Conservation (phyloP, 805 yeast genomes). For the Jamesozyma gamospora region DNA sequence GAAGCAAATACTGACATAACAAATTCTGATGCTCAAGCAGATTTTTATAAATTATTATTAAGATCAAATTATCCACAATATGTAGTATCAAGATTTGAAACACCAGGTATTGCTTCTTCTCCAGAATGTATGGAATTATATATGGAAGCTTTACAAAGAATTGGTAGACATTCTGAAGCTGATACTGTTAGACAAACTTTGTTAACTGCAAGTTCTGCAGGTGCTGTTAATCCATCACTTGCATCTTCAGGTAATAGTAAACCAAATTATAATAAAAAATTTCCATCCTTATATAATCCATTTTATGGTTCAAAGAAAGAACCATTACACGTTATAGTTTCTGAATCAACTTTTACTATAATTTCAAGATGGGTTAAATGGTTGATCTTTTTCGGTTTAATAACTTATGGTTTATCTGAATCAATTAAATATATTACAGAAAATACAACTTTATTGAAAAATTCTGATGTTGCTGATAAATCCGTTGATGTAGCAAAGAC, state of each 20-base stretch:
- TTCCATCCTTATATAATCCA: conserved; percentile 27
- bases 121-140: conserved; percentile 72
- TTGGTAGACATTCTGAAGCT: conserved; percentile 73
- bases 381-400: conserved; percentile 69
- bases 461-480: conserved; percentile 62
- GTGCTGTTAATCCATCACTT: conserved; percentile 25
- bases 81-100: conserved; percentile 88
- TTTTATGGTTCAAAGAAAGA: conserved; percentile 55
- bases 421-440: conserved; percentile 75
- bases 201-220: conserved; percentile 30
- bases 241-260: conserved; percentile 20
- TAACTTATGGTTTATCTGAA: conserved; percentile 72
- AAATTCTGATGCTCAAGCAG: conserved; percentile 69
- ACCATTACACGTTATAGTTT: conserved; percentile 88
- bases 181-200: conserved; percentile 48
- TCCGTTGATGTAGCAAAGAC: conserved; percentile 77
- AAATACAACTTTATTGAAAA: conserved; percentile 56
- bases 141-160: conserved; percentile 65
- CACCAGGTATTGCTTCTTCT: conserved; percentile 82
- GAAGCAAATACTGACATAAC: conserved; percentile 69
- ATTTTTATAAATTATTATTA: conserved; percentile 65
- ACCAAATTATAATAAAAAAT: conserved; percentile 18
- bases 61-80: conserved; percentile 88
- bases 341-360: conserved; percentile 72
- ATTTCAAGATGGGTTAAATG: conserved; percentile 83